Evolutionary conservation across 805 yeast genomes (phyloP), one percentile per base, ranked within the genome.

Genomic region (Saturnispora saitoi): DNA sequence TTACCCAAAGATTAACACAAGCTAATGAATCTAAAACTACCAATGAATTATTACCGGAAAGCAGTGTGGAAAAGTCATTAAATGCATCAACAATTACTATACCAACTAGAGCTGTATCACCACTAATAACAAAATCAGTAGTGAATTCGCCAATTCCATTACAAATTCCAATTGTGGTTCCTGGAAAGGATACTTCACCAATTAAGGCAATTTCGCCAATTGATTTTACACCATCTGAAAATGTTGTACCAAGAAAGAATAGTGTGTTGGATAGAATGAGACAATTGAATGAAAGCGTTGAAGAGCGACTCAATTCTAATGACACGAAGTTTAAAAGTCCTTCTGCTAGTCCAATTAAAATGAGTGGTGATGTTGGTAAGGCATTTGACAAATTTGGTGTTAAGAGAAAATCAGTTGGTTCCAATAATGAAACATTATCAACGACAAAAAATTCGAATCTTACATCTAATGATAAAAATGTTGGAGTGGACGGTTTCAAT

Each of bases 1-100:
- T 83, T 68, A 75, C 86, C 0, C 81, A 78, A 58, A 80, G 76
- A 57, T 64, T 74, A 52, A 60, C 62, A 14, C 44, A 42, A 15
- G 44, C 22, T 15, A 39, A 40, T n/a, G 48, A 40, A 39, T 39
- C 48, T 4, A 39, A 26, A 12, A 32, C 26, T 26, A 46, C 39
- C 32, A 22, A n/a, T 32, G 32, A 43, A 32, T 24, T n/a, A 10
- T 6, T 29, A 7, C 19, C 20, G 32, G 48, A 46, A 40, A 32
- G 37, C 4, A 40, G 32, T 32, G 39, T 46, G 11, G 44, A 46
- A 38, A 46, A 29, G 22, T 31, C 32, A 31, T 19, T 22, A 17
- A 46, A 24, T 26, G 29, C 14, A 15, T 19, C 37, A 8, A 38
- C 38, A 6, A 15, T 29, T 8, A 30, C 32, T 7, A 39, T 31